Base-by-base conservation (phyloP, 495 filamentous ascomycete genomes). In the Daldinia vernicosa region DNA sequence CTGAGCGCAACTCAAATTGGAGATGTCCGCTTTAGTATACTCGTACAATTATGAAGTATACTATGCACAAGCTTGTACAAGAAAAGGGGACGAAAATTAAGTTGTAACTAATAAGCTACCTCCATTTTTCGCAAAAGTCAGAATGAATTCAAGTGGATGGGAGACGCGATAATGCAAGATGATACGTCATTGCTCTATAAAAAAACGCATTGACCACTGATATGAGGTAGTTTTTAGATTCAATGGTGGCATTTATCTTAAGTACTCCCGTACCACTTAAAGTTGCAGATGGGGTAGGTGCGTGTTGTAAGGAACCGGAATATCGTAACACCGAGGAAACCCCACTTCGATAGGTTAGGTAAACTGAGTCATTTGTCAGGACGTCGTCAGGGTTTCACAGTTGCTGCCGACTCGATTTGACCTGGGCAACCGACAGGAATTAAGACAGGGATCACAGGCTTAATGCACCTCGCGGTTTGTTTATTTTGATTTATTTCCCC, bases 401-500 rank as follows among this genome's bases (percentile, higher is more conserved):
- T 32, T 45, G 28, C 26, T 60, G 15, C 57, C 56, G 57, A 57
- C 68, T 71, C 58, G 52, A 66, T 70, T 33, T 47, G 47, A 45
- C 54, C 65, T 56, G 39, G 51, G 65, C 70, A 69, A 72, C 65
- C 40, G 28, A 33, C 50, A 64, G 70, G 66, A 69, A 66, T 69
- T 69, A 35, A 22, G 61, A 63, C 66, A 69, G 51, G 70, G 65
- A 62, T 69, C 11, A 55, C 1, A 12, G 19, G 9, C n/a, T 28
- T 58, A 39, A 60, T 40, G 33, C 45, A 30, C 53, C 30, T 66
- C 66, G 51, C 66, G 66, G 55, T 69, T 69, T 73, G 70, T 73
- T 73, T 73, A 58, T 73, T 73, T 73, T 73, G 70, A 73, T 73
- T 69, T 37, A 11, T 22, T 40, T 69, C 61, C 45, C 66, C 70